Conservation (phyloP, 2,329 filamentous ascomycete genomes). For the Beauveria sp. region DNA sequence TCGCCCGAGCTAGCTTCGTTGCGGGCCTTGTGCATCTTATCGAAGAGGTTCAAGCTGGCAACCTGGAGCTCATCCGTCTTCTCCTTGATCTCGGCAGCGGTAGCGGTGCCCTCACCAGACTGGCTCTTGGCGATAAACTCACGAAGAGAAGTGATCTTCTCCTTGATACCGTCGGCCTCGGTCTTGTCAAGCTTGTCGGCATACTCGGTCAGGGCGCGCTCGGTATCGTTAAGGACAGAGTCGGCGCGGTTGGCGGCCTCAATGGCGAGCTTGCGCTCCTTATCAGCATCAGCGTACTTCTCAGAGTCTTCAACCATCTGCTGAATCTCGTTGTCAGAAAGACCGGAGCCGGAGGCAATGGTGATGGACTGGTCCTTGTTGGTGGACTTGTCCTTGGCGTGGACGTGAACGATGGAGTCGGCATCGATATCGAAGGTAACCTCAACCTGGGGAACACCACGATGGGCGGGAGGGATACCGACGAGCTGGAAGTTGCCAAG, state of each 20-base stretch:
- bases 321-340: constrained; percentile 90
- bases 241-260: constrained; percentile 97
- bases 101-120: constrained; percentile 78
- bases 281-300: constrained; percentile 90
- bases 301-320: constrained; percentile 97
- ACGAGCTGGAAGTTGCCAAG: constrained; percentile 99
- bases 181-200: constrained; percentile 94
- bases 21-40: constrained; percentile 99
- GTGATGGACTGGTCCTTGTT: constrained; percentile 99
- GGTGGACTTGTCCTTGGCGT: constrained; percentile 98
- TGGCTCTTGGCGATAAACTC: constrained; percentile 93
- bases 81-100: constrained; percentile 90
- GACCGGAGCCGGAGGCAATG: constrained; percentile 94
- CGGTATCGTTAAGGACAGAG: constrained; percentile 92
- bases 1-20: constrained; percentile 52
- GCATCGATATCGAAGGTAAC: constrained; percentile 99
- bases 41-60: constrained; percentile 91
- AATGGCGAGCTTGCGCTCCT: constrained; percentile 92
- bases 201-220: constrained; percentile 96
- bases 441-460: constrained; percentile 92
- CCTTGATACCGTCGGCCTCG: constrained; percentile 84
- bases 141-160: constrained; percentile 82
- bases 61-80: constrained; percentile 98
- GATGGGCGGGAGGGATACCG: constrained; percentile 91
- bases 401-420: constrained; percentile 94